phyloP scores from a whole-genome alignment of 805 yeast species.

The Starmerella apis region DNA sequence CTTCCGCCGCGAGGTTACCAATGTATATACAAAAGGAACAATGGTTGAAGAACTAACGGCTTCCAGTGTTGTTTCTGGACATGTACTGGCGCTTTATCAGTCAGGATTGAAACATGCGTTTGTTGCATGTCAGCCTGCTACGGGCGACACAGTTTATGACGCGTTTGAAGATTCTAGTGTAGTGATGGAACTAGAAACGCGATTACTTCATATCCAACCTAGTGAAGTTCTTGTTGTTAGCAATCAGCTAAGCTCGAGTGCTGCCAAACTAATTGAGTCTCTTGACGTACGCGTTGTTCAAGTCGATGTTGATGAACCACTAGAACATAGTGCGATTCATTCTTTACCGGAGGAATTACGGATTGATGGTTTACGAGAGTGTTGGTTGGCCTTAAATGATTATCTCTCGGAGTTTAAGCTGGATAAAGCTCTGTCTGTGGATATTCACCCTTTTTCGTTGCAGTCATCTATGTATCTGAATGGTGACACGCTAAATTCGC shows the following conservation, averaged over 20 bases:
- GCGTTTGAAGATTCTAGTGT: constrained; percentile 49
- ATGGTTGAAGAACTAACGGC: constrained; percentile 51
- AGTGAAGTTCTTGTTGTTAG: constrained; percentile 54
- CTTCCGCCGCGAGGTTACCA: constrained; percentile 58
- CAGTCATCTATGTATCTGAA: constrained; percentile 45
- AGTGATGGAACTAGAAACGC: constrained; percentile 58
- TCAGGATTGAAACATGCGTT: constrained; percentile 32
- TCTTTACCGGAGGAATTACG: background rate
- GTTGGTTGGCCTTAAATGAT: constrained; percentile 31
- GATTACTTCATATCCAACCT: constrained; percentile 66
- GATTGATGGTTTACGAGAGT: constrained; percentile 18
- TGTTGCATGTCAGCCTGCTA: constrained; percentile 56
- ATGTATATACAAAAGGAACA: constrained; percentile 73
- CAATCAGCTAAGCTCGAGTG: constrained; percentile 13
- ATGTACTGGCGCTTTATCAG: constrained; percentile 23
- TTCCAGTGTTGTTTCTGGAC: constrained; percentile 24
- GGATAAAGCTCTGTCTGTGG: constrained; percentile 39
- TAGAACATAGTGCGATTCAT: background rate
- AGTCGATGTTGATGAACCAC: background rate
- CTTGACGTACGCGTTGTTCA: constrained; percentile 20
- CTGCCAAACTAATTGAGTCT: constrained; percentile 9
- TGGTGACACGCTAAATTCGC: constrained; percentile 52
- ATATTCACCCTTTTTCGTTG: constrained; percentile 44
- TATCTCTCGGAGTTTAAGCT: constrained; percentile 58
- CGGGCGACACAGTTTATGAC: constrained; percentile 72